phyloP scores from a whole-genome alignment of 139 green algal genomes.

The Chlorella sp. region DNA sequence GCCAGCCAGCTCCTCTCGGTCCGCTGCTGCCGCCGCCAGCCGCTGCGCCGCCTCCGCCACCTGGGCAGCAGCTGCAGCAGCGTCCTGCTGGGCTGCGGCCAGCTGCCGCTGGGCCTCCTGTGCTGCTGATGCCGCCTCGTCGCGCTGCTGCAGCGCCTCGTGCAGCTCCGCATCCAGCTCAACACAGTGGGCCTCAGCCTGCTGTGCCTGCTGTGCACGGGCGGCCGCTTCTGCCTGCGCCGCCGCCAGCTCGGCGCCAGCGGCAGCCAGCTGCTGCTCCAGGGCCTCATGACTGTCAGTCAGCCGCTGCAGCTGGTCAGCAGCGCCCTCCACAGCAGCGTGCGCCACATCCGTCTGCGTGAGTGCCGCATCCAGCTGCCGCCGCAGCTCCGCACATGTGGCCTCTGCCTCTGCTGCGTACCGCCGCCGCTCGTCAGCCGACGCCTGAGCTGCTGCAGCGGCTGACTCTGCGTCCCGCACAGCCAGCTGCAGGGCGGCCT shows the following conservation, averaged over 20 bases:
- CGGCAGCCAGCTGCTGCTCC: constrained; percentile 6
- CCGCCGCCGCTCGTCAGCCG: background rate
- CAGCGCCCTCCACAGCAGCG: constrained; percentile 7
- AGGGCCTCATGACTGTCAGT: constrained; percentile 2
- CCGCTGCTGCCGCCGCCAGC: background rate
- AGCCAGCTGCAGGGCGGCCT: constrained; percentile 17
- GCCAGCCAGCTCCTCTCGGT: background rate
- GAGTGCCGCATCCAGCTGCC: constrained; percentile 24
- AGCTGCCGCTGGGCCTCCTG: background rate
- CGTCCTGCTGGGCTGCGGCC: constrained; percentile 4
- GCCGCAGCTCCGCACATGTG: background rate
- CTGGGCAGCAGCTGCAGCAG: background rate
- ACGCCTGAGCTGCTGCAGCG: background rate
- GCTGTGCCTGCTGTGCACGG: background rate
- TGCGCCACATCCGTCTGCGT: constrained; percentile 24
- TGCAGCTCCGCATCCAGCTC: background rate
- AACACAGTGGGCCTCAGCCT: background rate
- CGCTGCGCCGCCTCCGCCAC: background rate
- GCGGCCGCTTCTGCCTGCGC: background rate
- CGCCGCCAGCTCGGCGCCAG: background rate
- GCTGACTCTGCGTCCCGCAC: constrained; percentile 14
- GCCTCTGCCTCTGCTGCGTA: constrained; percentile 13
- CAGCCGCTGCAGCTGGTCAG: constrained; percentile 27
- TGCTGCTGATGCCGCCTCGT: background rate
- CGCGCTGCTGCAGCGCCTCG: background rate